A percentile compares a stretch with the other conserved stretches of the same genome.
phyloP scores from a whole-genome alignment of 2,329 filamentous ascomycete species.

The Aspergillus aculeatus region DNA sequence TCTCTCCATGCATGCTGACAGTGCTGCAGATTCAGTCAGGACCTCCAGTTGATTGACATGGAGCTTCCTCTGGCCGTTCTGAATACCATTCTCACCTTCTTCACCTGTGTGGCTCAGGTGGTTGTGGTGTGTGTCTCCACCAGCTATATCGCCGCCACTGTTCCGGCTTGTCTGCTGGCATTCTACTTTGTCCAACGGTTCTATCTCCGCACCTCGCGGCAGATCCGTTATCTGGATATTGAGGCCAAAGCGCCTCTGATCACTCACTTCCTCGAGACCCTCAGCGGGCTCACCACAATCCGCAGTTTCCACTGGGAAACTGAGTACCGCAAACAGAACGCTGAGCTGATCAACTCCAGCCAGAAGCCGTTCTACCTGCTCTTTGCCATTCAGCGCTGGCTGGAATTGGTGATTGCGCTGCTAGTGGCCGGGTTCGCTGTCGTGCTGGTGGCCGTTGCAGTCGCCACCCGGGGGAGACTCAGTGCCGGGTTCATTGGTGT shows the following conservation, averaged over 20 bases:
- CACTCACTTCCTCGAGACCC: constrained; percentile 52
- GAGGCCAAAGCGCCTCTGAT: constrained; percentile 53
- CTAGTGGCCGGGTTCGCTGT: no score
- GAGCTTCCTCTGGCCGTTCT: constrained; percentile 17
- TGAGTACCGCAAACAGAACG: no score
- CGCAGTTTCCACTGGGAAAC: no score
- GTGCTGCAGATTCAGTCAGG: constrained; percentile 29
- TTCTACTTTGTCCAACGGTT: constrained; percentile 44
- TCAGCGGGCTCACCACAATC: constrained; percentile 35
- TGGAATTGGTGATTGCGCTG: no score
- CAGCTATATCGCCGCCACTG: no score
- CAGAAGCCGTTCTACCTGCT: no score
- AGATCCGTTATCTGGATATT: constrained; percentile 53
- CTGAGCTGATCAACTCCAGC: no score
- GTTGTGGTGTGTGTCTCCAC: background rate
- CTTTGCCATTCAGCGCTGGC: no score
- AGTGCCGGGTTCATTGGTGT: no score
- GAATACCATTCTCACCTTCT: background rate
- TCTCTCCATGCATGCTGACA: constrained; percentile 9
- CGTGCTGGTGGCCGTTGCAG: no score
- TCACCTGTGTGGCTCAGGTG: background rate
- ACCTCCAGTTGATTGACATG: constrained; percentile 27
- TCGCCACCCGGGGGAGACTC: no score
- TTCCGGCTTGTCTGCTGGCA: constrained; percentile 28
- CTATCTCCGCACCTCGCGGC: constrained; percentile 46